Conservation (phyloP, 352 stramenopile species). For the Phytophthora pluvialis region DNA sequence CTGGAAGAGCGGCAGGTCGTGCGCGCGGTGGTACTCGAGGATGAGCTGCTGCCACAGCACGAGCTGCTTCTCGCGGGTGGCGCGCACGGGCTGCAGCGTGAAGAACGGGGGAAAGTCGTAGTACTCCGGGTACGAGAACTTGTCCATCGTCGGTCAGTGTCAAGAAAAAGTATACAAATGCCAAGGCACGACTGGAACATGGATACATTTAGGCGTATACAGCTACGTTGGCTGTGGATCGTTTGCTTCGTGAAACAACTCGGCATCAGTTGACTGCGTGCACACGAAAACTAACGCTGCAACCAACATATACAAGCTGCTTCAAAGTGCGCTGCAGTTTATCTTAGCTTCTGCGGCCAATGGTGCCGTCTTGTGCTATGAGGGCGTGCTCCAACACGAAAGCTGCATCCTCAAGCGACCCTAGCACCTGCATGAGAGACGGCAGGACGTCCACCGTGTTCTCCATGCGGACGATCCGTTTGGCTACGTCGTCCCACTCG, state of each 20-base stretch:
- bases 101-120: slow-evolving; percentile 91
- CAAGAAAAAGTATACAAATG: slow-evolving; percentile 1
- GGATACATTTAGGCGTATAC: background rate
- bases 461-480: slow-evolving; percentile 21
- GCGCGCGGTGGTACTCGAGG: slow-evolving; percentile 82
- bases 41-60: slow-evolving; percentile 88
- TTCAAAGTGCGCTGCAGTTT: background rate
- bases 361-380: slow-evolving; percentile 8
- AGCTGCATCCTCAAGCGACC: slow-evolving; percentile 5
- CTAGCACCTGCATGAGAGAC: slow-evolving; percentile 15
- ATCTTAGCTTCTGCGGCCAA: background rate
- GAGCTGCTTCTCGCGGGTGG: slow-evolving; percentile 87
- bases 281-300: too few relatives aligned
- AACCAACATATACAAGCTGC: too few relatives aligned
- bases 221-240: too few relatives aligned
- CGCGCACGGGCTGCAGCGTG: slow-evolving; percentile 85
- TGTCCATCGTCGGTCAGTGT: slow-evolving; percentile 45
- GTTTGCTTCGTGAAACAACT: too few relatives aligned
- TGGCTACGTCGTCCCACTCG: slow-evolving; percentile 23
- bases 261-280: too few relatives aligned
- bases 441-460: slow-evolving; percentile 20
- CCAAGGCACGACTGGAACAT: background rate
- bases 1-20: slow-evolving; percentile 76
- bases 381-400: slow-evolving; percentile 19
- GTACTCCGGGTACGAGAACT: slow-evolving; percentile 87